A percentile compares a stretch with the other conserved stretches of the same genome.
Conservation (phyloP, 164 flowering plant species). For the Magnolia sinica region DNA sequence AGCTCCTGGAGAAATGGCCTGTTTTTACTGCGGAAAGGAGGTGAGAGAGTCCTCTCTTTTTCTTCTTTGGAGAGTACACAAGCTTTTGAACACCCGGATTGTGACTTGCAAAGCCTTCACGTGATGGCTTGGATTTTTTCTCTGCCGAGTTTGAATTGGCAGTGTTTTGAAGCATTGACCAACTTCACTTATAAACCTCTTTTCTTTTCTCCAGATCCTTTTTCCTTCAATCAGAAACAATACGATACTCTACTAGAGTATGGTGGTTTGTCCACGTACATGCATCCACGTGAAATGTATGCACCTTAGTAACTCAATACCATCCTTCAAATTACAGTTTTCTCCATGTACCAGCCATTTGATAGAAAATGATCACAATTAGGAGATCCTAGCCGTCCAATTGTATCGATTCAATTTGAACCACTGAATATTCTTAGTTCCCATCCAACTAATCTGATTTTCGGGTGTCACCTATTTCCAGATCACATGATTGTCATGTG, state of each 20-base stretch:
- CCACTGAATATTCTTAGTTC: not conserved
- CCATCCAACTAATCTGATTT: too few species aligned
- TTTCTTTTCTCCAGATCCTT: not conserved
- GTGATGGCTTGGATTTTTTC: slow-evolving; percentile 41
- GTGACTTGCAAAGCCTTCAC: slow-evolving; percentile 41
- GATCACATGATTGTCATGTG: not conserved
- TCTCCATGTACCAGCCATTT: not conserved
- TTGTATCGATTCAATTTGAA: not conserved
- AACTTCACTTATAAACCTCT: not conserved
- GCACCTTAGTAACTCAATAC: not conserved
- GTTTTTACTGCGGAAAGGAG: slow-evolving; percentile 21
- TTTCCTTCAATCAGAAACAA: not conserved
- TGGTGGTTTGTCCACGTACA: too few species aligned
- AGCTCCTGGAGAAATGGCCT: slow-evolving; percentile 17
- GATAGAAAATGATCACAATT: not conserved
- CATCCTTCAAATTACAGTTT: not conserved
- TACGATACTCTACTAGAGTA: not conserved
- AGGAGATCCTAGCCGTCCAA: not conserved
- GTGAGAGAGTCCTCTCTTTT: slow-evolving; percentile 15
- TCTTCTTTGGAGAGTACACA: slow-evolving; percentile 21
- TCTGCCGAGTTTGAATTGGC: slow-evolving; percentile 23
- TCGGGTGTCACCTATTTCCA: not conserved
- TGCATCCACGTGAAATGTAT: too few species aligned
- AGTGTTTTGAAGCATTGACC: slow-evolving; percentile 31
- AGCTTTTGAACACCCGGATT: slow-evolving; percentile 30